Percentiles rank a stretch among this genome's conserved stretches.
Conservation (phyloP, 441 rosid genomes). For the Erodium chrysanthum region DNA sequence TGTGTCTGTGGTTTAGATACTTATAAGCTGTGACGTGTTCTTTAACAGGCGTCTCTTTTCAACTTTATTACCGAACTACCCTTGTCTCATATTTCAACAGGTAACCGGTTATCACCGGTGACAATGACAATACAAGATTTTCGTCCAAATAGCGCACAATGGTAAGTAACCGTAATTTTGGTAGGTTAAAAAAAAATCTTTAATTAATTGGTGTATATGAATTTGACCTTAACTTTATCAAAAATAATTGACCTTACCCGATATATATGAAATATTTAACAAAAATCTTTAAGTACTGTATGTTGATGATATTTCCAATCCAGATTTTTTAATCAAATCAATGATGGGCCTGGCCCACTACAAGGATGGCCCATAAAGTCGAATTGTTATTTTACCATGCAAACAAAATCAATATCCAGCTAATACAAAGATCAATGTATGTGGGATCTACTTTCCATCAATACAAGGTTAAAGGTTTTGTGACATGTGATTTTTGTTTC, state of each 20-base stretch:
- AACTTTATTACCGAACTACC: slow-evolving; percentile 23
- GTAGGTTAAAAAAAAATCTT: too few relatives aligned
- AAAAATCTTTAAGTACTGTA: too few relatives aligned
- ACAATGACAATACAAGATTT: too few relatives aligned
- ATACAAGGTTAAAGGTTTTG: neutral
- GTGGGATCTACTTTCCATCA: neutral
- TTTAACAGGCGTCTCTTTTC: slow-evolving; percentile 14
- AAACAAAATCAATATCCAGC: slow-evolving; percentile 1
- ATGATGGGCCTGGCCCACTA: neutral
- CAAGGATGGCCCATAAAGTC: neutral
- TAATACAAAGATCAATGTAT: neutral
- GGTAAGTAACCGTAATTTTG: too few relatives aligned
- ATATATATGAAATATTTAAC: neutral
- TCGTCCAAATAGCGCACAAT: too few relatives aligned
- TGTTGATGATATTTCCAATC: too few relatives aligned
- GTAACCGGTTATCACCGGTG: too few relatives aligned
- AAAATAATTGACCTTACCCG: neutral
- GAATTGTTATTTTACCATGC: neutral
- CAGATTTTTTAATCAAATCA: neutral
- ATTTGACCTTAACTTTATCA: neutral
- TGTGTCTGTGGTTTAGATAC: slow-evolving; percentile 16
- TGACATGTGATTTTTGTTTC: neutral
- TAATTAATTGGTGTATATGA: neutral
- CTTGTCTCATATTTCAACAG: too few relatives aligned
- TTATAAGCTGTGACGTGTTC: slow-evolving; percentile 14